Base-by-base conservation (phyloP, 2,329 filamentous ascomycete species). In the Chaetoscypha palmicola region DNA sequence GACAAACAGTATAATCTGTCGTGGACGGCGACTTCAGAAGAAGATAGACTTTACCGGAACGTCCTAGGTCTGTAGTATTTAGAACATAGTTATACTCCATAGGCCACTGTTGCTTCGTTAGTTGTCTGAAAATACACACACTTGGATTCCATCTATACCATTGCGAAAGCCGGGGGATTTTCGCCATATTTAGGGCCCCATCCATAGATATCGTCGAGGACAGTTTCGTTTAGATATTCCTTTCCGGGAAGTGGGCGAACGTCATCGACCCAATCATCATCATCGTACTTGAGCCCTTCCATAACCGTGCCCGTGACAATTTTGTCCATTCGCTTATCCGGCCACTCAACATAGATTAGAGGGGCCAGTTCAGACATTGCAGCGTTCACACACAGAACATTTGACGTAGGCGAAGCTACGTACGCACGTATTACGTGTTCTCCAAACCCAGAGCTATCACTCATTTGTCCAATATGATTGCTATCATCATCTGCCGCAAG, bases 371-470 rank as follows among this genome's bases (percentile, higher is more conserved):
- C 82, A 0, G 68, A 55, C 16, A 60, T 45, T 0, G 70, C 69
- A 68, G 89, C 69, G 32, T 84, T 83, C 1, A 74, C 81, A 53
- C 86, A 91, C 22, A 89, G 63, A 1, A 86, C 81, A 49, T 90
- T 86, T 35, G 90, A 64, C 0, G 75, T 71, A 0, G 86, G 85
- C 0, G 79, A 83, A 0, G 83, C 76, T 0, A 88, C 80, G 0
- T 81, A 79, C 0, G 85, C 86, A 11, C 69, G 66, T 2, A 90
- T 67, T 2, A 68, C 69, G 60, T 88, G 89, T 36, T 81, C 76
- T 9, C 84, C 86, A 8, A 86, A 70, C 0, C 83, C 83, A 1
- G 67, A 71, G 9, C 79, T 65, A 19, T 79, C 76, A 5, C 71
- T 68, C 0, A 86, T 85, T 53, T 90, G 85, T 8, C 85, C 63